Evolutionary conservation across 2,329 filamentous ascomycete genomes (phyloP).

Genomic region (Alternaria longipes): DNA sequence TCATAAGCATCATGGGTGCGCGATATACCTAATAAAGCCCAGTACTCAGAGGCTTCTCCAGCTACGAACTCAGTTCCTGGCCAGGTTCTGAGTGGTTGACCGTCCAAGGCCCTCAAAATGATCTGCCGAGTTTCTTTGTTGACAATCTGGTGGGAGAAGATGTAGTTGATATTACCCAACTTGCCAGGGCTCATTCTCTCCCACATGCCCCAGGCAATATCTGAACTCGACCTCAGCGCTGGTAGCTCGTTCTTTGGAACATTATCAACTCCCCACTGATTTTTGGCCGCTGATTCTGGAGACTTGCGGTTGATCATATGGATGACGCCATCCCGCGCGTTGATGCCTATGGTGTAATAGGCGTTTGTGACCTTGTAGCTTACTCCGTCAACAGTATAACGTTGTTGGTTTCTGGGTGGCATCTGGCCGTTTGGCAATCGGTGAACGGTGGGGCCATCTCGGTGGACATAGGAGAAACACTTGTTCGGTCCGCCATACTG

Average conservation of each 20-base stretch:
- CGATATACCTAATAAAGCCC: not conserved
- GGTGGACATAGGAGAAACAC: not conserved
- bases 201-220: slow-evolving; percentile 23
- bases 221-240: slow-evolving; percentile 14
- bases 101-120: not conserved
- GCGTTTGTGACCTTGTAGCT: not conserved
- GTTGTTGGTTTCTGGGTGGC: not conserved
- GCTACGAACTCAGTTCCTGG: not conserved
- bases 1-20: not conserved
- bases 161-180: slow-evolving; percentile 15
- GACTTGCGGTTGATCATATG: not conserved
- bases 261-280: not conserved
- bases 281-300: not conserved
- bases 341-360: slow-evolving; percentile 1
- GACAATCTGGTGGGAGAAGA: slow-evolving; percentile 11
- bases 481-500: not conserved
- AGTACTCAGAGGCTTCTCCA: not conserved
- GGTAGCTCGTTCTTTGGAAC: slow-evolving; percentile 7
- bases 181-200: slow-evolving; percentile 1
- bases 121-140: slow-evolving; percentile 5
- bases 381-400: not conserved
- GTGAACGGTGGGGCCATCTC: not conserved
- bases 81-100: not conserved
- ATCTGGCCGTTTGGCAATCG: slow-evolving; percentile 8
- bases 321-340: not conserved